Evolutionary conservation across 78 protist genomes (phyloP).

Genomic region (Corallochytrium limacisporum): DNA sequence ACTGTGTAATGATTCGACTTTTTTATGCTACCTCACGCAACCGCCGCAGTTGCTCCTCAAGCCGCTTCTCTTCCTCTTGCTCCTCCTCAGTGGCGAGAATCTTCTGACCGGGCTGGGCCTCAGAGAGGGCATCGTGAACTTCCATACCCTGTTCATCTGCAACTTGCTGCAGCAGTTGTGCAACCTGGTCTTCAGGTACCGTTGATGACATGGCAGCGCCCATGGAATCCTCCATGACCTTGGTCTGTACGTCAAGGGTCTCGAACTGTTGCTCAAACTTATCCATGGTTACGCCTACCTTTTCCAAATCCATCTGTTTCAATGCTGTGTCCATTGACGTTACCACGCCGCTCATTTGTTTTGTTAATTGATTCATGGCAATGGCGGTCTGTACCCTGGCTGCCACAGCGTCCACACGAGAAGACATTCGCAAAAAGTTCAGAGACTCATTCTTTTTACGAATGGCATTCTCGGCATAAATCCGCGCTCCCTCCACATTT

Average conservation of each 20-base stretch:
- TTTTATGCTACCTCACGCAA: no score
- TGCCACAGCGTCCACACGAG: slow-evolving; percentile 89
- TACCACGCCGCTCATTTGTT: slow-evolving; percentile 68
- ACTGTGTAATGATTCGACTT: no score
- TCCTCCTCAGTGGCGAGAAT: no score
- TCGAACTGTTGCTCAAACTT: slow-evolving; percentile 88
- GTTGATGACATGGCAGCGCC: slow-evolving; percentile 50
- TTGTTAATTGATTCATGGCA: slow-evolving; percentile 66
- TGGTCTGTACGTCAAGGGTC: slow-evolving; percentile 70
- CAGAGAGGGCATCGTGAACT: slow-evolving; percentile 45
- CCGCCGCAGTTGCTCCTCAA: no score
- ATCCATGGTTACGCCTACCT: slow-evolving; percentile 74
- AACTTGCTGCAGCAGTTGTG: slow-evolving; percentile 55
- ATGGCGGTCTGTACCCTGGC: slow-evolving; percentile 77
- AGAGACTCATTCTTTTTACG: slow-evolving; percentile 72
- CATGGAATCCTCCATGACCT: slow-evolving; percentile 75
- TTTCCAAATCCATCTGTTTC: slow-evolving; percentile 64
- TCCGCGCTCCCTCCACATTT: slow-evolving; percentile 85
- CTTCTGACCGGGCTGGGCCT: no score
- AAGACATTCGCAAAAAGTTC: slow-evolving; percentile 67
- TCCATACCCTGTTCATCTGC: slow-evolving; percentile 81
- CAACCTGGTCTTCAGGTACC: slow-evolving; percentile 73
- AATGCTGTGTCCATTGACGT: slow-evolving; percentile 71
- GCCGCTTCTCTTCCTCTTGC: no score
- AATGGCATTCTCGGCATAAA: slow-evolving; percentile 90